Evolutionary conservation across 148 eudicot species (phyloP).

Genomic region (Fagopyrum tataricum): DNA sequence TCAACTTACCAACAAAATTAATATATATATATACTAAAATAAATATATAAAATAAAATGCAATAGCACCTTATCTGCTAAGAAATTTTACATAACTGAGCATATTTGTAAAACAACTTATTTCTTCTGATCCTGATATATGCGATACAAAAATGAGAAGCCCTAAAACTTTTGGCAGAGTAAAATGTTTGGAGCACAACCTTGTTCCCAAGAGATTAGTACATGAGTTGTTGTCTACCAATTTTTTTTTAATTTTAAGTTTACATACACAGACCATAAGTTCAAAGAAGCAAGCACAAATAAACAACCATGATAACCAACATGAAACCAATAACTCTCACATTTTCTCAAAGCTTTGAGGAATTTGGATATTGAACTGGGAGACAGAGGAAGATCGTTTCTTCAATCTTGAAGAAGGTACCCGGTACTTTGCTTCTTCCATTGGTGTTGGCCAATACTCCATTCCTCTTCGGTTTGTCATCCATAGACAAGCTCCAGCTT

Average conservation of each 20-base stretch:
- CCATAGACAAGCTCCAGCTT: constrained; percentile 93
- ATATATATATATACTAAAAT: too few species aligned
- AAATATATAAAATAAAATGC: too few species aligned
- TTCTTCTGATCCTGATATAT: too few species aligned
- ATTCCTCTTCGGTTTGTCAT: constrained; percentile 82
- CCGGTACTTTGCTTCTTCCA: constrained; percentile 79
- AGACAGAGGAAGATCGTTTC: constrained; percentile 25
- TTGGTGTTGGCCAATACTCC: constrained; percentile 94
- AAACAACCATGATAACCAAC: background rate
- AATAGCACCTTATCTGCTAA: too few species aligned
- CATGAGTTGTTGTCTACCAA: background rate
- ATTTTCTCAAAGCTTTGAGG: constrained; percentile 85
- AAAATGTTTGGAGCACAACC: too few species aligned
- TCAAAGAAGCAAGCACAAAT: background rate
- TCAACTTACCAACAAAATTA: too few species aligned
- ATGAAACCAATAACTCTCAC: constrained; percentile 29
- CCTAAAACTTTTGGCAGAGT: too few species aligned
- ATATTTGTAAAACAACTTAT: too few species aligned
- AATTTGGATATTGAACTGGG: constrained; percentile 37
- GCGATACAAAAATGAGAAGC: too few species aligned
- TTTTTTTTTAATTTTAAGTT: too few species aligned
- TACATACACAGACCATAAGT: background rate
- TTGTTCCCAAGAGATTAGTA: too few species aligned
- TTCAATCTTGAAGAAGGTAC: constrained; percentile 35
- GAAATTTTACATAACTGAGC: too few species aligned